Percentiles rank a stretch among this genome's conserved stretches.
These are phyloP conservation scores for Cladobotryum protrusum DNA, from an alignment of 2,329 filamentous ascomycete genomes.

Conservation along the genomic window DNA sequence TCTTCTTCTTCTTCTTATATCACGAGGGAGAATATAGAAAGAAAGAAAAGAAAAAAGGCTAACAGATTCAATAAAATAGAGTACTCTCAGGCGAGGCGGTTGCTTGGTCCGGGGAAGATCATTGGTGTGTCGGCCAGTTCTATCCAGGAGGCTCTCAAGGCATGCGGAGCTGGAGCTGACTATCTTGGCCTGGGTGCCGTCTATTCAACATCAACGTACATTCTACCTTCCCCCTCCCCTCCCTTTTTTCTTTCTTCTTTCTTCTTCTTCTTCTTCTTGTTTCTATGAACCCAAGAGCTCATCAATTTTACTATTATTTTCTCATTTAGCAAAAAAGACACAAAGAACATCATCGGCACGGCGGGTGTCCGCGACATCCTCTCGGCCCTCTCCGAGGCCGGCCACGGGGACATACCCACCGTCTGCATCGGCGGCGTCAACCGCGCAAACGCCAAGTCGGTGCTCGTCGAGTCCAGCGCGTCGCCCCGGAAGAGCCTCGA, in stretches of 20 bases:
- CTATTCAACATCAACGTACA: conserved; percentile 74
- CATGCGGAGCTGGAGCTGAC: conserved; percentile 71
- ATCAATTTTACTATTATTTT: neutral
- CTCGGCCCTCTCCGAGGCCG: conserved; percentile 46
- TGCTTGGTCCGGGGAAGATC: conserved; percentile 72
- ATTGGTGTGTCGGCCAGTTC: conserved; percentile 84
- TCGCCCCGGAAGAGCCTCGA: conserved; percentile 55
- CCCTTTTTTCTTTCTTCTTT: neutral
- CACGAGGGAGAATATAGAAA: neutral
- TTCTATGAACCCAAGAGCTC: neutral
- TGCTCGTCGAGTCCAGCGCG: conserved; percentile 61
- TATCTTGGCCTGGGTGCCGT: conserved; percentile 90
- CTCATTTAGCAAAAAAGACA: conserved; percentile 67
- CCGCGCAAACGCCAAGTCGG: conserved; percentile 63
- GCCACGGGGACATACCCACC: conserved; percentile 45
- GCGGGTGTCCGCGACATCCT: conserved; percentile 50
- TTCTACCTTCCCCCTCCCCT: conserved; percentile 16
- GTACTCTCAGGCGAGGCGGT: conserved; percentile 49
- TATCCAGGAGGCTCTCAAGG: conserved; percentile 63
- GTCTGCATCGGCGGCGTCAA: conserved; percentile 92
- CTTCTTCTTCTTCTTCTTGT: conserved; percentile 2
- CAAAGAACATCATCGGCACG: conserved; percentile 58
- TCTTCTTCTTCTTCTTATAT: neutral
- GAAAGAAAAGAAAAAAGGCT: neutral
- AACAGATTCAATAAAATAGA: conserved; percentile 1